Percentiles rank a stretch among this genome's conserved stretches.
phyloP scores from a whole-genome alignment of 2,329 filamentous ascomycete species.

The Rhytidhysteron rufulum region DNA sequence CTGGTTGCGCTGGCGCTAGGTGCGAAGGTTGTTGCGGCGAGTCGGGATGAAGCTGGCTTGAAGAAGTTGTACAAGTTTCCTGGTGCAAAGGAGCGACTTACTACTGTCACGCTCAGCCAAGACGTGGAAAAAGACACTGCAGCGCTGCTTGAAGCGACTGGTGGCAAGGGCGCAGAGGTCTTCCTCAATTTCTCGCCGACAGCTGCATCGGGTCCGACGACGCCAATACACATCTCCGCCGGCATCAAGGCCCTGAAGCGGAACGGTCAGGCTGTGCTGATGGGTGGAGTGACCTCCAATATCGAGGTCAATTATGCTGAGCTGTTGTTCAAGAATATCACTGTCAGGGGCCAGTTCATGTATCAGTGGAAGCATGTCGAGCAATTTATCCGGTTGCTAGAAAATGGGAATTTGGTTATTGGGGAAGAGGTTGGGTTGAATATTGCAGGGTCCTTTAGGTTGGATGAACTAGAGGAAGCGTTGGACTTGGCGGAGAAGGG shows the following conservation, averaged over 20 bases:
- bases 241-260: constrained; percentile 33
- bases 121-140: constrained; percentile 34
- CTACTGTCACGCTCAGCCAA: constrained; percentile 37
- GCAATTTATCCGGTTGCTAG: constrained; percentile 39
- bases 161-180: constrained; percentile 36
- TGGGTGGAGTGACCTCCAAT: constrained; percentile 23
- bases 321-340: constrained; percentile 29
- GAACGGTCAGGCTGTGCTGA: constrained; percentile 32
- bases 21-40: constrained; percentile 49
- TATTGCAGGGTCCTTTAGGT: constrained; percentile 21
- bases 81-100: constrained; percentile 17
- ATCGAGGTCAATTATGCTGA: constrained; percentile 29
- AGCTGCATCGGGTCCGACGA: constrained; percentile 25
- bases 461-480: constrained; percentile 26
- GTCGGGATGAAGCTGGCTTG: constrained; percentile 37
- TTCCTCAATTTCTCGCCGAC: constrained; percentile 46
- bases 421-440: constrained; percentile 28
- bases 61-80: constrained; percentile 13
- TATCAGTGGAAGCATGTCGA: constrained; percentile 37
- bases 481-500: neutral
- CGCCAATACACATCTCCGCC: constrained; percentile 40
- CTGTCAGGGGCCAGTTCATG: constrained; percentile 40
- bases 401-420: constrained; percentile 36
- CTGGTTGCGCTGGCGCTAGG: constrained; percentile 47
- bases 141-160: constrained; percentile 24